phyloP scores from a whole-genome alignment of 345 rosid genomes.

The Geranium rotundifolium region DNA sequence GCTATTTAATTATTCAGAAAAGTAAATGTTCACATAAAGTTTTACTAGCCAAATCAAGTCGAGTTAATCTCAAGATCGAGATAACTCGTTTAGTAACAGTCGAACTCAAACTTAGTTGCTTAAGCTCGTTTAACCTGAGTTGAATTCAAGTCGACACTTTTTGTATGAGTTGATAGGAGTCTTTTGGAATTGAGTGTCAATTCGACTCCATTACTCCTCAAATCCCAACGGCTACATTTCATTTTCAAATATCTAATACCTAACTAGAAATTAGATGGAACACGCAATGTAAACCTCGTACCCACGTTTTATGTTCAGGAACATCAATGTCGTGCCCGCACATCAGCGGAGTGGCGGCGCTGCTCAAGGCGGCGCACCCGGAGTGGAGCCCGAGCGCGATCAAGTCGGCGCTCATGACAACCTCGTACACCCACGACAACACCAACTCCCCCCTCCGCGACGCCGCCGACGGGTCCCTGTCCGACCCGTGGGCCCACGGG shows the following conservation, averaged over 20 bases:
- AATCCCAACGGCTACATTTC: conserved; percentile 13
- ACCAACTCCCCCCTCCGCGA: conserved; percentile 53
- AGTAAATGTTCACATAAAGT: too few species aligned
- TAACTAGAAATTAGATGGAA: not conserved
- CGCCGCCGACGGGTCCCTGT: conserved; percentile 44
- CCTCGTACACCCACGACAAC: conserved; percentile 63
- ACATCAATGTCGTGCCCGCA: conserved; percentile 98
- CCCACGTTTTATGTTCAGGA: conserved; percentile 24
- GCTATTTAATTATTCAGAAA: too few species aligned
- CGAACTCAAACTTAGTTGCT: too few species aligned
- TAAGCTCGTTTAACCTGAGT: too few species aligned
- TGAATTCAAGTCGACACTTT: too few species aligned
- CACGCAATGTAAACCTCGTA: not conserved
- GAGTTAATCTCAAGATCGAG: too few species aligned
- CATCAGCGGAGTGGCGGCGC: conserved; percentile 76
- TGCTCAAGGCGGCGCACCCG: conserved; percentile 76
- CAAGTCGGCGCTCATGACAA: conserved; percentile 79
- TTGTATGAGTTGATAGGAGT: too few species aligned
- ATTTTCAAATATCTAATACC: too few species aligned
- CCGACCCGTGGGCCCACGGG: conserved; percentile 63
- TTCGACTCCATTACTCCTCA: too few species aligned
- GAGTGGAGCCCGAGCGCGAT: conserved; percentile 87
- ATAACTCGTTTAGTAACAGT: too few species aligned
- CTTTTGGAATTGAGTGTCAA: too few species aligned
- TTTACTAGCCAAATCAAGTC: too few species aligned